Evolutionary conservation across 1,284 basidiomycete genomes (phyloP).

Genomic region (Rugosomyces carneus): DNA sequence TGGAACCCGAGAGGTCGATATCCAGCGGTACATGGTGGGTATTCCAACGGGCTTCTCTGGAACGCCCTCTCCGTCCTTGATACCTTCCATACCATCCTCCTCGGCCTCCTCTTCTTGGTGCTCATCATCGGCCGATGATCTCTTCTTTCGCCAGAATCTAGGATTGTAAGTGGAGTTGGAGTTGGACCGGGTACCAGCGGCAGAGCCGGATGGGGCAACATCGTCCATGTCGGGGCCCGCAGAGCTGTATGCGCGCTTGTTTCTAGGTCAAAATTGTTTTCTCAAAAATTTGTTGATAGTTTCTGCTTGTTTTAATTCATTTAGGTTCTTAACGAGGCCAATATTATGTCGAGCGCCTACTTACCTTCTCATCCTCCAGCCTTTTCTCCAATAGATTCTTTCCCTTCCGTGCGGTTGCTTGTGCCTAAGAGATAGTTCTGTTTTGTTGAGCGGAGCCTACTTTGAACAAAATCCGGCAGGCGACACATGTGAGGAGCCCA

Average conservation of each 20-base stretch:
- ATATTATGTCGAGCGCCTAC: slow-evolving; percentile 11
- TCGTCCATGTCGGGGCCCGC: slow-evolving; percentile 14
- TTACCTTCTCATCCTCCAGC: slow-evolving; percentile 89
- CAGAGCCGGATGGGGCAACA: too few species aligned
- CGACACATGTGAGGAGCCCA: slow-evolving; percentile 61
- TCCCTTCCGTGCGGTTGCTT: too few species aligned
- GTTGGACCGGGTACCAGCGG: too few species aligned
- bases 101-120: slow-evolving; percentile 26
- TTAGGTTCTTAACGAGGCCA: not conserved
- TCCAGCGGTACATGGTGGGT: slow-evolving; percentile 60
- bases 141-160: slow-evolving; percentile 13
- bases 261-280: slow-evolving; percentile 72
- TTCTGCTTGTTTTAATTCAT: slow-evolving; percentile 35
- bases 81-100: slow-evolving; percentile 24
- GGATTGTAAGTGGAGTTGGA: too few species aligned
- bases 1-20: slow-evolving; percentile 38
- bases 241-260: slow-evolving; percentile 48
- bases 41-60: slow-evolving; percentile 23
- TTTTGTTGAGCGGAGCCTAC: slow-evolving; percentile 80
- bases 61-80: slow-evolving; percentile 26
- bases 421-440: slow-evolving; percentile 73
- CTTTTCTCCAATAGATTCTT: too few species aligned
- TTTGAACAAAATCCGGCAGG: slow-evolving; percentile 49
- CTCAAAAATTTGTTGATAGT: slow-evolving; percentile 89
- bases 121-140: slow-evolving; percentile 6